A percentile compares a stretch with the other conserved stretches of the same genome.
These are phyloP conservation scores for Colletotrichum trifolii DNA, from an alignment of 2,329 filamentous ascomycete genomes.

Conservation along the genomic window DNA sequence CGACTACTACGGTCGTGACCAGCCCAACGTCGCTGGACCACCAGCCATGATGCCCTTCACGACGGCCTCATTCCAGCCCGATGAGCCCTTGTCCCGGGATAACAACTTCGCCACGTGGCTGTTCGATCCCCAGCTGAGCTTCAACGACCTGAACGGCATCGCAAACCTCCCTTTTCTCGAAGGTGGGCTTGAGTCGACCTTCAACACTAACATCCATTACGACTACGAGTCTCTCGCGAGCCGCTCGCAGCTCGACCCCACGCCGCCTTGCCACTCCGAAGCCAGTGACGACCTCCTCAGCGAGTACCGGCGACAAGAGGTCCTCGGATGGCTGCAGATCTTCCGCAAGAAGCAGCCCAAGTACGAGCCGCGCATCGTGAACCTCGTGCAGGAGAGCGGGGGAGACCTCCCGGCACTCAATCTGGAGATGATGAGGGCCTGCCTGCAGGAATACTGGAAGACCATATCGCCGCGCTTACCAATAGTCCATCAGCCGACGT, in stretches of 20 bases:
- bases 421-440: constrained; percentile 85
- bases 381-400: constrained; percentile 49
- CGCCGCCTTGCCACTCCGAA: constrained; percentile 53
- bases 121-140: constrained; percentile 57
- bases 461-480: constrained; percentile 87
- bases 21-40: constrained; percentile 45
- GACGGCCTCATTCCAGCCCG: constrained; percentile 46
- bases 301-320: constrained; percentile 57
- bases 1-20: constrained; percentile 49
- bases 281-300: constrained; percentile 56
- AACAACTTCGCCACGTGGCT: constrained; percentile 62
- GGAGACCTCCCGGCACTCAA: constrained; percentile 67
- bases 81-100: constrained; percentile 51
- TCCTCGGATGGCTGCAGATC: constrained; percentile 55
- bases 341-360: constrained; percentile 58
- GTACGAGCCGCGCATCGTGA: constrained; percentile 43
- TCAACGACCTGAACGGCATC: constrained; percentile 54
- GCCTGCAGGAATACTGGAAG: constrained; percentile 88
- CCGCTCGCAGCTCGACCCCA: constrained; percentile 57
- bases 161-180: constrained; percentile 59
- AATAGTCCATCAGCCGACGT: constrained; percentile 89
- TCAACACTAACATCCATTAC: constrained; percentile 63
- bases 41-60: constrained; percentile 48
- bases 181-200: constrained; percentile 61
- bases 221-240: constrained; percentile 63